phyloP scores from a whole-genome alignment of 257 asterid genomes.

The Coffea canephora region DNA sequence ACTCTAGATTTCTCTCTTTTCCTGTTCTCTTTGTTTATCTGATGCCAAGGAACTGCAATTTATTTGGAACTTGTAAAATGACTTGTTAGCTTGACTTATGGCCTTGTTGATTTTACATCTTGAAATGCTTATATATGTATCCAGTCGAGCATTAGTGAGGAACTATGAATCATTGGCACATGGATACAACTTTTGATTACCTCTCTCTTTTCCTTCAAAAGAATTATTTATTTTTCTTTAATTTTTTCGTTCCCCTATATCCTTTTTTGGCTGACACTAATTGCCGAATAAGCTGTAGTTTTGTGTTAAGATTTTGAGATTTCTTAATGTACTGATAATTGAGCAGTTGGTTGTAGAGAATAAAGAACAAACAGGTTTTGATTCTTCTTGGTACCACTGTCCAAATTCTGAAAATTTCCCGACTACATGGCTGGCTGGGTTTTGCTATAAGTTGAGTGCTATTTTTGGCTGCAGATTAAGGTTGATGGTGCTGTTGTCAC shows the following conservation, averaged over 20 bases:
- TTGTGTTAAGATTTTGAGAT: background rate
- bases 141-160: background rate
- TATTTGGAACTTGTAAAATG: too few relatives aligned
- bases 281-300: too few relatives aligned
- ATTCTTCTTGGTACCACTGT: background rate
- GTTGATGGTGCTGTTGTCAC: conserved; percentile 57
- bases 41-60: too few relatives aligned
- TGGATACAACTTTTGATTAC: background rate
- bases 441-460: background rate
- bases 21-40: too few relatives aligned
- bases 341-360: conserved; percentile 97
- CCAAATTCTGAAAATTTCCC: background rate
- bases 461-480: conserved; percentile 49
- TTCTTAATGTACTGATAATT: conserved; percentile 9
- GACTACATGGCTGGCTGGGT: background rate
- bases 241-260: background rate
- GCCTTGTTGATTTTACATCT: background rate
- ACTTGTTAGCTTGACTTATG: background rate
- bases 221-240: too few relatives aligned
- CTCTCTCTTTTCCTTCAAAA: background rate
- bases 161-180: background rate
- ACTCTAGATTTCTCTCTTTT: background rate
- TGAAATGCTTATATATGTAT: background rate
- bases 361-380: conserved; percentile 49
- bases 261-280: too few relatives aligned